Conservation (phyloP, 1,139 yeast species). For the Fermentozyma sake region DNA sequence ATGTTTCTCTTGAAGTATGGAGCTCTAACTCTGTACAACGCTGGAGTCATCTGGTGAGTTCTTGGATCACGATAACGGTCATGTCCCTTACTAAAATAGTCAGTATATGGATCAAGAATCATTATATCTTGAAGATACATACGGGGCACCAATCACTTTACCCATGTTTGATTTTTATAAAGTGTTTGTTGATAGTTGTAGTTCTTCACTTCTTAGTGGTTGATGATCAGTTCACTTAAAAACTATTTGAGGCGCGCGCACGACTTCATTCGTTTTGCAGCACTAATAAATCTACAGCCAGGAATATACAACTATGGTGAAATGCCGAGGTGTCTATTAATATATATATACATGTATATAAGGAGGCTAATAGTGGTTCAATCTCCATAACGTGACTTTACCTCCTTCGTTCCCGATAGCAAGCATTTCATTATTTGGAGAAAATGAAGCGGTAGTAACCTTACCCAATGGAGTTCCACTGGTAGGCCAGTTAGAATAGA, state of each 20-base stretch:
- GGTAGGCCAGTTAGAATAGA: slow-evolving; percentile 95
- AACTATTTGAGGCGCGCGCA: too few species aligned
- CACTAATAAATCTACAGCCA: too few species aligned
- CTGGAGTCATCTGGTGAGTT: slow-evolving; percentile 90
- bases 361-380: slow-evolving; percentile 73
- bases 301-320: too few species aligned
- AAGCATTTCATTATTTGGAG: slow-evolving; percentile 78
- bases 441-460: slow-evolving; percentile 78
- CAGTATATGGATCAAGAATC: slow-evolving; percentile 6
- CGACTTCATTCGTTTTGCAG: too few species aligned
- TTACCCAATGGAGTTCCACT: slow-evolving; percentile 93
- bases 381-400: slow-evolving; percentile 81
- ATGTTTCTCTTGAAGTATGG: slow-evolving; percentile 82
- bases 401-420: slow-evolving; percentile 92
- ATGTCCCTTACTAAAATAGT: slow-evolving; percentile 21
- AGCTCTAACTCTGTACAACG: slow-evolving; percentile 80
- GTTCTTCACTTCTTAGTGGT: too few species aligned
- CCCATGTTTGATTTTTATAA: slow-evolving; percentile 19
- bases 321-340: too few species aligned
- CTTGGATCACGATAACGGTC: slow-evolving; percentile 64
- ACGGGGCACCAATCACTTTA: slow-evolving; percentile 35
- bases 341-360: too few species aligned
- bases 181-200: too few species aligned
- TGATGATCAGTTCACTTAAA: background rate
- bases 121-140: slow-evolving; percentile 13